phyloP scores from a whole-genome alignment of 805 yeast species.

The Priceomyces castillae region DNA sequence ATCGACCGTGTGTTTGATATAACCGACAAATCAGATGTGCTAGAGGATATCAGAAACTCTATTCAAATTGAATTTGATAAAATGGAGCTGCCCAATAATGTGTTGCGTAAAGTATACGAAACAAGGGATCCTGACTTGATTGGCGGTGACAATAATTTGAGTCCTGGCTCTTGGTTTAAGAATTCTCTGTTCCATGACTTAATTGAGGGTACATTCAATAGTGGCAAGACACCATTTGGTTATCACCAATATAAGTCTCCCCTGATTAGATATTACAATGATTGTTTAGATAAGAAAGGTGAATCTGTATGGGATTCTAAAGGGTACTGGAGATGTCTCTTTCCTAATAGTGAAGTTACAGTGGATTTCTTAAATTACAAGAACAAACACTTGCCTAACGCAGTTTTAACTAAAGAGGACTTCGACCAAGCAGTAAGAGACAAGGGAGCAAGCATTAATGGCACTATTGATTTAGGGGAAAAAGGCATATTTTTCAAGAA shows the following conservation, averaged over 20 bases:
- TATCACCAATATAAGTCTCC: slow-evolving; percentile 59
- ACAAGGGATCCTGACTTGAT: slow-evolving; percentile 11
- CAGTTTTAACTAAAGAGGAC: slow-evolving; percentile 56
- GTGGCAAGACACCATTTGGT: slow-evolving; percentile 40
- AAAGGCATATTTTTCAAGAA: slow-evolving; percentile 63
- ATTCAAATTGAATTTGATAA: not conserved
- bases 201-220: slow-evolving; percentile 14
- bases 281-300: slow-evolving; percentile 67
- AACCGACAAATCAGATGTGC: slow-evolving; percentile 7
- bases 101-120: slow-evolving; percentile 22
- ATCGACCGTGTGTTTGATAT: slow-evolving; percentile 16
- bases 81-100: slow-evolving; percentile 10
- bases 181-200: slow-evolving; percentile 7
- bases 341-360: slow-evolving; percentile 53
- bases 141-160: slow-evolving; percentile 3
- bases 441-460: slow-evolving; percentile 8
- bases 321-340: slow-evolving; percentile 90
- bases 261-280: slow-evolving; percentile 51
- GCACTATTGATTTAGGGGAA: slow-evolving; percentile 39
- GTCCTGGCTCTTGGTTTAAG: slow-evolving; percentile 5
- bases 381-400: slow-evolving; percentile 22
- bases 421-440: slow-evolving; percentile 36
- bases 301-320: slow-evolving; percentile 75
- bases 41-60: slow-evolving; percentile 5
- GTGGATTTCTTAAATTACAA: slow-evolving; percentile 28